Evolutionary conservation across 2,329 filamentous ascomycete genomes (phyloP), one percentile per base, ranked within the genome.

Genomic region (Colletotrichum lentis): DNA sequence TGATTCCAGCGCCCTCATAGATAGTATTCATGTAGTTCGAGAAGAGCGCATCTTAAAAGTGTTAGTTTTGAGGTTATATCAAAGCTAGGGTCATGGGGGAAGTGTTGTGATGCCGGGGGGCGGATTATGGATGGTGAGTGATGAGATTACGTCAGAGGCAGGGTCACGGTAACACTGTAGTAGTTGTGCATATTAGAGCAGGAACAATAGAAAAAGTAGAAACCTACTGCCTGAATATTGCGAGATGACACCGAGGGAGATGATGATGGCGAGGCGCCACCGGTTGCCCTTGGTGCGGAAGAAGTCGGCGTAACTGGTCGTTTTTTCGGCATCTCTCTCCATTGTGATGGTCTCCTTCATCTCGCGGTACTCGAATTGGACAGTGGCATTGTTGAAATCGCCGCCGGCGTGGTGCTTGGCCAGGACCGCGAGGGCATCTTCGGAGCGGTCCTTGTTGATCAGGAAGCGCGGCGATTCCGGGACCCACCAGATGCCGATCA

Each of bases 401-500:
- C 88, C 88, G 22, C 88, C 86, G 27, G 84, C 88, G 73, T 92
- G 90, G 73, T 89, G 87, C 73, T 88, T 86, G 60, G 85, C 83
- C 5, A 92, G 81, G 5, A 90, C 85, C 1, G 80, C 76, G 12
- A 90, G 81, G 5, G 89, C 90, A 72, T 91, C 84, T 16, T 88
- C 86, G 69, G 86, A 81, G 41, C 85, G 84, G 72, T 90, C 89
- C 77, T 89, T 88, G 73, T 84, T 82, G 71, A 90, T 82, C 16
- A 91, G 84, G 80, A 84, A 92, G 70, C 89, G 84, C 0, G 89
- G 90, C 0, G 85, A 88, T 77, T 92, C 90, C 5, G 90, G 89
- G n/a, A 91, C 80, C 78, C 81, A 87, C 79, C 85, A 91, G 76
- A 92, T 88, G 73, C 88, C 88, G n/a, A 78, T 62, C 47, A 91